Conservation (phyloP, 2,329 filamentous ascomycete genomes). For the Purpureocillium takamizusanense region DNA sequence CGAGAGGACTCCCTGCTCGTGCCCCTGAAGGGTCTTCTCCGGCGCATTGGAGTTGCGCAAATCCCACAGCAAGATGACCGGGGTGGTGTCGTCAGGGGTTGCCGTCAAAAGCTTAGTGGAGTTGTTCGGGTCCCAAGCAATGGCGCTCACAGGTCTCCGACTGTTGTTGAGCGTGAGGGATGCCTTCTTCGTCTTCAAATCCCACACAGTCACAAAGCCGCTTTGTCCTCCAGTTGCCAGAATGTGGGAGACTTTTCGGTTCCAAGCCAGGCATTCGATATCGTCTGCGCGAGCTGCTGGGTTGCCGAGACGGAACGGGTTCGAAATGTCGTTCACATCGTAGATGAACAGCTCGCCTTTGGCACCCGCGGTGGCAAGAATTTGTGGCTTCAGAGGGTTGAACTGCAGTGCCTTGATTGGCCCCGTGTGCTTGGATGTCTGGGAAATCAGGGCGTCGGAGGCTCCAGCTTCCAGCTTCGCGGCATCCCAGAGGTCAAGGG, state of each 20-base stretch:
- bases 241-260: conserved; percentile 95
- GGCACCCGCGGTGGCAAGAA: conserved; percentile 83
- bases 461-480: conserved; percentile 51
- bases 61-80: conserved; percentile 89
- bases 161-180: conserved; percentile 93
- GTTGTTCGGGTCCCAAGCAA: conserved; percentile 95
- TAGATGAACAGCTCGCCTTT: conserved; percentile 96
- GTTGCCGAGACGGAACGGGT: conserved; percentile 82
- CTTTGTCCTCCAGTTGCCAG: conserved; percentile 87
- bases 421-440: conserved; percentile 82
- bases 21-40: conserved; percentile 79
- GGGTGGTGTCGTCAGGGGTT: conserved; percentile 79
- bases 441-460: conserved; percentile 71
- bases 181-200: conserved; percentile 95
- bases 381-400: conserved; percentile 84
- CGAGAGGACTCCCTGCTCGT: conserved; percentile 87
- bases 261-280: conserved; percentile 95
- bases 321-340: conserved; percentile 82
- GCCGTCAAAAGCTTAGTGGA: conserved; percentile 91
- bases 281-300: conserved; percentile 85
- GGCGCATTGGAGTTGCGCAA: conserved; percentile 92
- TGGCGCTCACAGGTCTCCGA: conserved; percentile 86
- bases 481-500: conserved; percentile 89
- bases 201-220: conserved; percentile 97
- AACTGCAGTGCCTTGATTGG: conserved; percentile 93